Conservation (phyloP, 371 early-diverging fungal species). For the Thermomucor indicae-seudaticae region DNA sequence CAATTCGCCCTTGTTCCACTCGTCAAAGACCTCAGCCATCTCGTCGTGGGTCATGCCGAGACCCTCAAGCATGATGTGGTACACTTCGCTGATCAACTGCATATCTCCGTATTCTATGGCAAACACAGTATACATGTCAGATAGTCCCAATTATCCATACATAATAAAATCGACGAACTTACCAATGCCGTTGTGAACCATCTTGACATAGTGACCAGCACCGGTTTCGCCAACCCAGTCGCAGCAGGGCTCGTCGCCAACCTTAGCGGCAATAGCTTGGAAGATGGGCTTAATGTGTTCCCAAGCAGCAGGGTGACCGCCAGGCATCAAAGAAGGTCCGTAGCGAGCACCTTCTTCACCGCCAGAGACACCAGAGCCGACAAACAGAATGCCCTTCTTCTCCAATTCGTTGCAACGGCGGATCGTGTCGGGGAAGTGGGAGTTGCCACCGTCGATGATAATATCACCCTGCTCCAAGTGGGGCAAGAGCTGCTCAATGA, state of each 20-base stretch:
- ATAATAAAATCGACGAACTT: slow-evolving; percentile 5
- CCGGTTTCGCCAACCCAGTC: slow-evolving; percentile 99
- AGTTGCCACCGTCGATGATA: slow-evolving; percentile 99
- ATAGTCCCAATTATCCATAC: too few species aligned
- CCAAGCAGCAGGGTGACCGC: slow-evolving; percentile 95
- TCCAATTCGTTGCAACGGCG: slow-evolving; percentile 87
- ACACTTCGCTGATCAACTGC: slow-evolving; percentile 98
- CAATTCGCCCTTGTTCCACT: slow-evolving; percentile 95
- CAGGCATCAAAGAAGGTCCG: slow-evolving; percentile 99
- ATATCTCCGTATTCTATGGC: slow-evolving; percentile 99
- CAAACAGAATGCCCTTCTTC: slow-evolving; percentile 87
- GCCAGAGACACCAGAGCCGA: slow-evolving; percentile 99
- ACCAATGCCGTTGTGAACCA: slow-evolving; percentile 99
- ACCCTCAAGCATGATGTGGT: slow-evolving; percentile 87
- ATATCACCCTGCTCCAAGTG: slow-evolving; percentile 90
- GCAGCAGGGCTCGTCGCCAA: slow-evolving; percentile 93
- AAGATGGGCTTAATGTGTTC: slow-evolving; percentile 90
- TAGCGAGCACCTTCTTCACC: slow-evolving; percentile 99
- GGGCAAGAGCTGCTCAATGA: slow-evolving; percentile 87
- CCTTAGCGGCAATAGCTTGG: slow-evolving; percentile 93
- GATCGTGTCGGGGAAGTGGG: slow-evolving; percentile 96
- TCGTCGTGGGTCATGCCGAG: slow-evolving; percentile 80
- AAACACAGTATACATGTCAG: not conserved
- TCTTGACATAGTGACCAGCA: slow-evolving; percentile 99
- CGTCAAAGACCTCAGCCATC: slow-evolving; percentile 83